These are phyloP conservation scores for Fagus crenata DNA, from an alignment of 306 rosid genomes.

Conservation along the genomic window DNA sequence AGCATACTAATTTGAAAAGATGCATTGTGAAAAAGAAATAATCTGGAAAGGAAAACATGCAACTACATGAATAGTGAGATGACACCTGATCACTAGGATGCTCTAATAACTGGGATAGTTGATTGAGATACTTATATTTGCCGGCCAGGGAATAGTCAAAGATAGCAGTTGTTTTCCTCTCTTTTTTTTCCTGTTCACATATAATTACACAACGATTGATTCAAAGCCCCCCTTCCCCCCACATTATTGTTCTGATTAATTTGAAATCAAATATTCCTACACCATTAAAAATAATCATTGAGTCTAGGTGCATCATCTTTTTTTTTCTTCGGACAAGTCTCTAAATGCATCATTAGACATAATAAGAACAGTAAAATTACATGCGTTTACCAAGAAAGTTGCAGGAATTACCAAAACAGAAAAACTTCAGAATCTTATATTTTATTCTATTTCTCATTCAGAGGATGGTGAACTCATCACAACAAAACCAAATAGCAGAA, in stretches of 20 bases:
- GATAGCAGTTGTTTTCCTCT: neutral
- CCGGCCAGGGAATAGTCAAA: neutral
- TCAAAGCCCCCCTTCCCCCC: neutral
- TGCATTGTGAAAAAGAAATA: neutral
- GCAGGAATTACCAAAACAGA: too few relatives aligned
- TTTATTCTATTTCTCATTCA: too few relatives aligned
- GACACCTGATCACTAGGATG: neutral
- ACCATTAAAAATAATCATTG: neutral
- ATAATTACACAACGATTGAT: neutral
- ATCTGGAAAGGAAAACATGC: neutral
- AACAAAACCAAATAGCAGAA: too few relatives aligned
- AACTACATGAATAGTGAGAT: neutral
- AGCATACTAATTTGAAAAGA: neutral
- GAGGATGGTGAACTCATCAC: too few relatives aligned
- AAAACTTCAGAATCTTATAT: too few relatives aligned
- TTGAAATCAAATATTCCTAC: neutral
- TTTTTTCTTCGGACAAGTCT: too few relatives aligned
- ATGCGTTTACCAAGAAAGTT: too few relatives aligned
- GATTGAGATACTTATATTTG: neutral
- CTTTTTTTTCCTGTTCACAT: neutral
- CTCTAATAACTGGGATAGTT: neutral
- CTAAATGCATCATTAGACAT: too few relatives aligned
- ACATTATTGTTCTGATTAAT: neutral
- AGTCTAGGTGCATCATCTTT: too few relatives aligned
- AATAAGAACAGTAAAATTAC: too few relatives aligned